A percentile compares a stretch with the other conserved stretches of the same genome.
Conservation (phyloP, 2,329 filamentous ascomycete species). For the Colletotrichum falcatum region DNA sequence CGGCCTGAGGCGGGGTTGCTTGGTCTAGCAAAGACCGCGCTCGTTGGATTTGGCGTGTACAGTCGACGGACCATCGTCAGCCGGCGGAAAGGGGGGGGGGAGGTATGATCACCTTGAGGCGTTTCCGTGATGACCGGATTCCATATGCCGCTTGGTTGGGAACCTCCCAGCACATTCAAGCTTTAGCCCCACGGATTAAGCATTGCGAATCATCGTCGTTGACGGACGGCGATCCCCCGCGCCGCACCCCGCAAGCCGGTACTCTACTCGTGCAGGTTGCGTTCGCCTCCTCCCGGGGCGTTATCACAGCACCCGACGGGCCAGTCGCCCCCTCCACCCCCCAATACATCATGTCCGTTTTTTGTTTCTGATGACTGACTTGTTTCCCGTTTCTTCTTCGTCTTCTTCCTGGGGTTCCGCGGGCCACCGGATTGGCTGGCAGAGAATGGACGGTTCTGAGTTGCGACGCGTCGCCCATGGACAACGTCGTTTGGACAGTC, state of each 20-base stretch:
- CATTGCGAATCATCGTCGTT: background rate
- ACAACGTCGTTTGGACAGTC: background rate
- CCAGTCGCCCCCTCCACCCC: background rate
- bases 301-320: background rate
- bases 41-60: background rate
- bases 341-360: no score
- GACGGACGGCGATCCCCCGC: background rate
- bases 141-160: background rate
- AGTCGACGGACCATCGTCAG: background rate
- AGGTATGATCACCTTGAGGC: background rate
- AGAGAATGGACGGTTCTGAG: background rate
- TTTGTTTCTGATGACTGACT: background rate
- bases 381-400: background rate
- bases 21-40: background rate
- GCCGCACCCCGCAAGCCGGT: background rate
- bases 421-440: background rate
- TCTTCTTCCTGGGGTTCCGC: background rate
- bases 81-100: background rate
- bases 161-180: background rate
- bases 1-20: background rate
- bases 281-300: background rate
- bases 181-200: background rate
- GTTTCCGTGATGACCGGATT: background rate
- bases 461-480: slow-evolving; percentile 5
- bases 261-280: background rate